Conservation (phyloP, 129 eudicot genomes). For the carrot (Daucus carota) region DNA sequence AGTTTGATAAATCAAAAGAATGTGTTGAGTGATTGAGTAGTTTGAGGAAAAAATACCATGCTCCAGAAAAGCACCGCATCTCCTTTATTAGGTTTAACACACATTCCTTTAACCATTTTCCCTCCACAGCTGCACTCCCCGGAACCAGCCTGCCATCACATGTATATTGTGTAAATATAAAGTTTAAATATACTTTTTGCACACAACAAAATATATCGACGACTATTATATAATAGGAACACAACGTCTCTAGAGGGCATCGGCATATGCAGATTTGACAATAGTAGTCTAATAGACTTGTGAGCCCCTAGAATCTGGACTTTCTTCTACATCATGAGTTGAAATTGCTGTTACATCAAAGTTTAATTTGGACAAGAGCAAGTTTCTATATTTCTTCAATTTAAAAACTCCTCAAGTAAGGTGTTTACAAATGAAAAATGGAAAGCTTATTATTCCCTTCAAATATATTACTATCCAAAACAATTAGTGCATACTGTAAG, state of each 20-base stretch:
- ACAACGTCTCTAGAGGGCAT: not conserved
- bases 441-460: not conserved
- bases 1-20: not conserved
- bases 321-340: not conserved
- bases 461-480: not conserved
- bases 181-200: not conserved
- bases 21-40: not conserved
- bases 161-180: conserved; percentile 6
- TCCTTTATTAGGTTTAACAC: conserved; percentile 87
- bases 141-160: conserved; percentile 69
- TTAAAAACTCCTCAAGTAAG: not conserved
- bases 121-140: conserved; percentile 97
- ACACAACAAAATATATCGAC: not conserved
- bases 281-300: no score
- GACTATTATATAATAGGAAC: not conserved
- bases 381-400: not conserved
- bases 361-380: not conserved
- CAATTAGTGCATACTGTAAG: not conserved
- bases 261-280: not conserved
- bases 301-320: not conserved
- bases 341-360: not conserved
- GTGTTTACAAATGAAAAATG: no score
- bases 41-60: conserved; percentile 61
- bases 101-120: conserved; percentile 66
- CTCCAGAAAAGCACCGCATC: conserved; percentile 99